A percentile compares a stretch with the other conserved stretches of the same genome.
These are phyloP conservation scores for Dittrichia graveolens DNA, from an alignment of 129 eudicot species.

Conservation along the genomic window DNA sequence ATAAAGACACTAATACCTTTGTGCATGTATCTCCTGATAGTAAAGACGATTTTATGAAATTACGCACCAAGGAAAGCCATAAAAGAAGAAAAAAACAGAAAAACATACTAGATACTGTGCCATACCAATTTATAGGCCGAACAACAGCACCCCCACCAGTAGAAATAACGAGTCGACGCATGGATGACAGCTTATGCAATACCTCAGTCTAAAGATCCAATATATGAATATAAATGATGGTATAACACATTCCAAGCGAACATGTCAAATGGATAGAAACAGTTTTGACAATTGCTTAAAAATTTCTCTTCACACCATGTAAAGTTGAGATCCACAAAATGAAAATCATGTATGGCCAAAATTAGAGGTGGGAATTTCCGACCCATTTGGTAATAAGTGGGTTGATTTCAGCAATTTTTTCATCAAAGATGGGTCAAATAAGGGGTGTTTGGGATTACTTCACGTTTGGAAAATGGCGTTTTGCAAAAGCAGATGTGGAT, in stretches of 20 bases:
- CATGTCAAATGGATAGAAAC: too few species aligned
- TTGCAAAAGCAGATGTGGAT: too few species aligned
- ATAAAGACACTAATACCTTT: conserved; percentile 82
- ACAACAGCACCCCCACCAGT: conserved; percentile 99
- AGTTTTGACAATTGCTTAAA: too few species aligned
- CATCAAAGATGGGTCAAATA: not conserved
- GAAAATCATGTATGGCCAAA: not conserved
- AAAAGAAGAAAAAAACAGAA: not conserved
- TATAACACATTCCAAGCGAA: too few species aligned
- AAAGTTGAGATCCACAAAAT: not conserved
- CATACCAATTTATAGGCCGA: conserved; percentile 90
- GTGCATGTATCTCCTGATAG: conserved; percentile 77
- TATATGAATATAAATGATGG: too few species aligned
- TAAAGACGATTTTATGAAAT: conserved; percentile 10
- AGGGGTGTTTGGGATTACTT: too few species aligned
- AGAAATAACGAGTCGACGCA: conserved; percentile 69
- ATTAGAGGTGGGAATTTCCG: not conserved
- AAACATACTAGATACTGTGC: not conserved
- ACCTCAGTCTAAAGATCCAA: conserved; percentile 63
- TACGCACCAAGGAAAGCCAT: conserved; percentile 5
- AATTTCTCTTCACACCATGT: not conserved
- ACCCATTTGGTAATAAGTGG: not conserved
- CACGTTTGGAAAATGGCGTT: too few species aligned
- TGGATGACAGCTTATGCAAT: conserved; percentile 56
- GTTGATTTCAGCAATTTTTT: not conserved